Evolutionary conservation across 2,329 filamentous ascomycete species (phyloP), one percentile per base, ranked within the genome.

Genomic region (Colletotrichum chlorophyti): DNA sequence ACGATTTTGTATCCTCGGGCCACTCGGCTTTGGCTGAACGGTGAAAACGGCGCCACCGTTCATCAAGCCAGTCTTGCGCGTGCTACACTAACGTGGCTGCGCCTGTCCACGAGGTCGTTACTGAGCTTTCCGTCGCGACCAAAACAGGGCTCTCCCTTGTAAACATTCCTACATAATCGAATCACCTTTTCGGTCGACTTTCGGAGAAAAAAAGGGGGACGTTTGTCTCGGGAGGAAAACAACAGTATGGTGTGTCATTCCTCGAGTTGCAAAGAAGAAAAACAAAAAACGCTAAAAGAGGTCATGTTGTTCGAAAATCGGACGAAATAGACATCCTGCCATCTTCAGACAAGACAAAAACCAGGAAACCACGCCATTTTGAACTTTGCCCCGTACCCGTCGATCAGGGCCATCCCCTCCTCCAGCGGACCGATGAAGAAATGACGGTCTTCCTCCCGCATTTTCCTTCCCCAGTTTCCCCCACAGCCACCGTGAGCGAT

Each of bases 21-120:
- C 55, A 38, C 32, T 26, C 21, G 15, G 55, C 26, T 49, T 59
- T 43, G 37, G 31, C 23, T 49, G 43, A 45, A 23, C 43, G 51
- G 49, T 12, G 23, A 45, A 38, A n/a, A 35, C 23, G 23, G 43
- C 40, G 49, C 40, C n/a, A n/a, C n/a, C n/a, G n/a, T n/a, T n/a
- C n/a, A n/a, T n/a, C n/a, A n/a, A n/a, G n/a, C n/a, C n/a, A n/a
- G n/a, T n/a, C n/a, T n/a, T n/a, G n/a, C n/a, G n/a, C n/a, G n/a
- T n/a, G n/a, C n/a, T n/a, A n/a, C n/a, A n/a, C n/a, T n/a, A n/a
- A n/a, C n/a, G n/a, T n/a, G n/a, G n/a, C n/a, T n/a, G n/a, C n/a
- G n/a, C n/a, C n/a, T n/a, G n/a, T n/a, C n/a, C n/a, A n/a, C n/a
- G n/a, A n/a, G n/a, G n/a, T n/a, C n/a, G n/a, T n/a, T n/a, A n/a